These are phyloP conservation scores for Leptomonas pyrrhocoris DNA, from an alignment of 208 protist genomes.

Conservation along the genomic window DNA sequence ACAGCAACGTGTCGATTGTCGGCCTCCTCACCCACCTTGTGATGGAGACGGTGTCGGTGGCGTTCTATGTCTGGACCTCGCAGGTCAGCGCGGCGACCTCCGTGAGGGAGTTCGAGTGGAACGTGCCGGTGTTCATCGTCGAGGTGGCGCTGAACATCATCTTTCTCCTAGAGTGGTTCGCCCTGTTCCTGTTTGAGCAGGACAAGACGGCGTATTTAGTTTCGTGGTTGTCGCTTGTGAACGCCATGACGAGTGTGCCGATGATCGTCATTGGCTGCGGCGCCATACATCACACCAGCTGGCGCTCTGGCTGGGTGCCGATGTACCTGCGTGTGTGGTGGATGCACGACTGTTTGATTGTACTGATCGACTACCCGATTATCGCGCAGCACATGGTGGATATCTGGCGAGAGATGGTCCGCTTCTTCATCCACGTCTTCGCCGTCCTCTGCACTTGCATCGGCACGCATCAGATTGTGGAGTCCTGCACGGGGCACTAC, in stretches of 20 bases:
- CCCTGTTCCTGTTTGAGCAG: conserved; percentile 65
- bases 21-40: conserved; percentile 53
- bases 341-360: conserved; percentile 60
- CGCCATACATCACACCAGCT: conserved; percentile 44
- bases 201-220: conserved; percentile 69
- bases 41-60: conserved; percentile 64
- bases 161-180: conserved; percentile 72
- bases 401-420: conserved; percentile 61
- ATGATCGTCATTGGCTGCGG: conserved; percentile 80
- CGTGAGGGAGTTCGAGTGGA: conserved; percentile 56
- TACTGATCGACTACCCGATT: conserved; percentile 77
- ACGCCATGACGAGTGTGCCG: conserved; percentile 74
- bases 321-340: conserved; percentile 89
- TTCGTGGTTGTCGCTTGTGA: conserved; percentile 70
- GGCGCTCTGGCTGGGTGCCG: conserved; percentile 69
- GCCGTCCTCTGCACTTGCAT: conserved; percentile 75
- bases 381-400: conserved; percentile 56
- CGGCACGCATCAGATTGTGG: conserved; percentile 75
- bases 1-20: conserved; percentile 70
- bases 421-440: conserved; percentile 68
- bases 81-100: conserved; percentile 34
- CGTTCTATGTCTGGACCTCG: conserved; percentile 79
- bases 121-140: conserved; percentile 50
- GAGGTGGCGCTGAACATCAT: conserved; percentile 78
- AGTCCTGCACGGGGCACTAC: conserved; percentile 58